Base-by-base conservation (phyloP, 2,329 filamentous ascomycete genomes). In the Drechslerella dactyloides region DNA sequence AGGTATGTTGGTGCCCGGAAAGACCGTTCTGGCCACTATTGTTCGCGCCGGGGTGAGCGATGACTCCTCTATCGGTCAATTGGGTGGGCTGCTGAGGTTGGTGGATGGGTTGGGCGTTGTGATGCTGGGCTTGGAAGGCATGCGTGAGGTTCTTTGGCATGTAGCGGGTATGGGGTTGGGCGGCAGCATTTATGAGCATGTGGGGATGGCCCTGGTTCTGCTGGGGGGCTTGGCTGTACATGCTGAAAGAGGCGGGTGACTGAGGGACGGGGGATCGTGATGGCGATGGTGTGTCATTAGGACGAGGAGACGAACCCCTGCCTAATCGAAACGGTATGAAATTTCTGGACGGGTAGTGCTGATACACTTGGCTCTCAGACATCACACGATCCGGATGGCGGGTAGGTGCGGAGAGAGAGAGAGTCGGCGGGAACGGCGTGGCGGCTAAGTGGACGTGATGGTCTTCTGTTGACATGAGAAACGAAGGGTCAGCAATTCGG, bases 251-350 rank as follows among this genome's bases (percentile, higher is more conserved):
- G 50, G 75, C 75, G 27, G 75, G 75, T 33, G 75, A 76, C 54
- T 76, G 75, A 24, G 75, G 75, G 62, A 84, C 84, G 50, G 85
- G 84, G 51, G 84, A 86, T 76, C 84, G 83, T 73, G 84, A 83
- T 70, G 85, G 85, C 13, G 85, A 86, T 58, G 84, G 84, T 1
- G 84, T 85, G 68, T 76, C 85, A 72, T 72, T 72, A 72, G 68
- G 68, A 60, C 68, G 68, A 64, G 68, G 68, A 72, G 68, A 65
- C 37, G 68, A 72, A 63, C 68, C 68, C 56, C 68, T 72, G 60
- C 68, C 68, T 64, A 72, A 42, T 61, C 68, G 54, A 50, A 72
- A 72, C 13, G 68, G 68, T 52, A 65, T 50, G 54, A 72, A 72
- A 42, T 65, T 72, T 72, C 68, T 65, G 61, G 68, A 65, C 68